phyloP scores from a whole-genome alignment of 1,284 basidiomycete genomes.

The Porogramme epimiltina region DNA sequence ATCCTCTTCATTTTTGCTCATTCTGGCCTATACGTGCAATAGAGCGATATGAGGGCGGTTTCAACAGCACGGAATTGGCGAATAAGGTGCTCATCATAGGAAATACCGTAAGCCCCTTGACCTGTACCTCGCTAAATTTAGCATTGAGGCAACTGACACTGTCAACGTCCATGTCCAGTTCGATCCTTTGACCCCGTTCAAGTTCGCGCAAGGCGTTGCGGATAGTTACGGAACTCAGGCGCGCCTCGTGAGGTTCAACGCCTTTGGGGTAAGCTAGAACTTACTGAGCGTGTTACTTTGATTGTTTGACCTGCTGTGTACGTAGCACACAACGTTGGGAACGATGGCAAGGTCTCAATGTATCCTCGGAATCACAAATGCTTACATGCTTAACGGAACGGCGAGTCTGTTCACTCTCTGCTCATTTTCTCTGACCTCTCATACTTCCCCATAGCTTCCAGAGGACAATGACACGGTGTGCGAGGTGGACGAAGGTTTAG shows the following conservation, averaged over 20 bases:
- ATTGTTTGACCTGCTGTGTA: no score
- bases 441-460: neutral
- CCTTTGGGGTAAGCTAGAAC: slow-evolving; percentile 19
- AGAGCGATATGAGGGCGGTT: slow-evolving; percentile 24
- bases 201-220: slow-evolving; percentile 17
- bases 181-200: slow-evolving; percentile 23
- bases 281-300: no score
- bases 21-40: slow-evolving; percentile 23
- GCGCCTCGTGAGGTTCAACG: slow-evolving; percentile 19
- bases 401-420: neutral
- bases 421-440: no score
- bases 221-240: slow-evolving; percentile 18
- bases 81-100: slow-evolving; percentile 24
- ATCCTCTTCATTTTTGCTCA: slow-evolving; percentile 4
- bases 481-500: slow-evolving; percentile 5
- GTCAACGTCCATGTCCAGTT: slow-evolving; percentile 12
- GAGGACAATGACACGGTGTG: slow-evolving; percentile 2
- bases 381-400: slow-evolving; percentile 5
- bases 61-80: slow-evolving; percentile 22
- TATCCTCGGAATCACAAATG: neutral
- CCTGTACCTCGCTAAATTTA: neutral
- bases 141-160: neutral
- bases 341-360: slow-evolving; percentile 1
- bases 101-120: slow-evolving; percentile 11
- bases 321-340: neutral